Evolutionary conservation across 2,329 filamentous ascomycete genomes (phyloP).

Genomic region (Ascochyta viciae-villosae): DNA sequence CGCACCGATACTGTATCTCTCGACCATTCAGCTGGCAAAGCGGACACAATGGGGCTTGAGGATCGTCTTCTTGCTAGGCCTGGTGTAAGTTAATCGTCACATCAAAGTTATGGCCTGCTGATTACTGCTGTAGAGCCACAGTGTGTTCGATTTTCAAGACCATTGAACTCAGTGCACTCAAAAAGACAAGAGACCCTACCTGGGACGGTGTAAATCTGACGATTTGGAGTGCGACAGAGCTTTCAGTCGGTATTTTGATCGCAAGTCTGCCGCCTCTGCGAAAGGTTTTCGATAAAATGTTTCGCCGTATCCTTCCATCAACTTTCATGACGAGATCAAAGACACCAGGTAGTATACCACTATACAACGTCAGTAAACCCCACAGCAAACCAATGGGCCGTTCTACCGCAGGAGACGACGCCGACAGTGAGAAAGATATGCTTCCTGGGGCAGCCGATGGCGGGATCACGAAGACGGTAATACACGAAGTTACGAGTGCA

Average conservation of each 20-base stretch:
- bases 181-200: conserved; percentile 31
- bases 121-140: conserved; percentile 23
- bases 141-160: conserved; percentile 36
- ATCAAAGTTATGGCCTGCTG: neutral
- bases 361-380: conserved; percentile 25
- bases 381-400: conserved; percentile 19
- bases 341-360: conserved; percentile 19
- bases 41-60: conserved; percentile 37
- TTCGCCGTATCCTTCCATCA: conserved; percentile 25
- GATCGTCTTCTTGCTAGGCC: conserved; percentile 36
- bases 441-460: conserved; percentile 18
- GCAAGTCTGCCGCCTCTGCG: conserved; percentile 35
- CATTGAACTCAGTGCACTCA: conserved; percentile 27
- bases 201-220: conserved; percentile 34
- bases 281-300: conserved; percentile 34
- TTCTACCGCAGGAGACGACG: conserved; percentile 22
- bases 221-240: conserved; percentile 34
- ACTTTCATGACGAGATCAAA: conserved; percentile 21
- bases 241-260: conserved; percentile 35
- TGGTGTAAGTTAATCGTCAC: conserved; percentile 26
- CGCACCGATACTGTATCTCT: conserved; percentile 37
- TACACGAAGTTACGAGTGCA: conserved; percentile 29
- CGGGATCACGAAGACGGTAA: conserved; percentile 29
- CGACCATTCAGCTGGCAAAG: conserved; percentile 29
- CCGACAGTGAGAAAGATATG: conserved; percentile 31